Evolutionary conservation across 2,329 filamentous ascomycete species (phyloP).

Genomic region (Penicillium sp.): DNA sequence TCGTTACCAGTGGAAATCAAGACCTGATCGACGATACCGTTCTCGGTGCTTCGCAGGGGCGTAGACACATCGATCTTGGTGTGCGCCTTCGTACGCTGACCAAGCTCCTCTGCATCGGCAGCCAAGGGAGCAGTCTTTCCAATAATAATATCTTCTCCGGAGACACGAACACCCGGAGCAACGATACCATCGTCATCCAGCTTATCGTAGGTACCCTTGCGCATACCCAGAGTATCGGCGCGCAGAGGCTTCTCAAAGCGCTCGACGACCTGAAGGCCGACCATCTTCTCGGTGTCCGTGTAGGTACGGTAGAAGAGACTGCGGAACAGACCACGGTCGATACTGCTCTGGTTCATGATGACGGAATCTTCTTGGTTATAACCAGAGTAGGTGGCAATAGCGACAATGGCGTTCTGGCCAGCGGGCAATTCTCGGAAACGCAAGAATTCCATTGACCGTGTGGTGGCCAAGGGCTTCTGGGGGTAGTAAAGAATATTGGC

Average conservation of each 20-base stretch:
- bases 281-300: constrained; percentile 93
- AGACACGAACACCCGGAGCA: constrained; percentile 88
- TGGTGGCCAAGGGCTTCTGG: constrained; percentile 94
- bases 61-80: constrained; percentile 95
- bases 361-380: constrained; percentile 99
- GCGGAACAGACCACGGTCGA: constrained; percentile 94
- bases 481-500: constrained; percentile 98
- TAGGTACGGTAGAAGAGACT: constrained; percentile 98
- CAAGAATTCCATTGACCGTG: constrained; percentile 96
- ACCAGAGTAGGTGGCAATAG: constrained; percentile 94
- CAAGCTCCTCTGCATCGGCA: constrained; percentile 88
- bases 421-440: constrained; percentile 97
- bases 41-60: constrained; percentile 90
- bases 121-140: constrained; percentile 96
- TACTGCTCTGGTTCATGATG: constrained; percentile 99
- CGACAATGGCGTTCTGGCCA: constrained; percentile 97
- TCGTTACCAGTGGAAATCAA: constrained; percentile 93
- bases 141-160: constrained; percentile 98
- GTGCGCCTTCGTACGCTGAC: constrained; percentile 85
- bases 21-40: constrained; percentile 92
- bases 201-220: constrained; percentile 96
- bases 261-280: constrained; percentile 90
- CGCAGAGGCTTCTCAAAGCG: constrained; percentile 94
- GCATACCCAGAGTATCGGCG: constrained; percentile 83
- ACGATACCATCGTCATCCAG: constrained; percentile 95